A percentile compares a stretch with the other conserved stretches of the same genome.
These are phyloP conservation scores for Cystodermella granulosa DNA, from an alignment of 1,284 basidiomycete species.

Conservation along the genomic window DNA sequence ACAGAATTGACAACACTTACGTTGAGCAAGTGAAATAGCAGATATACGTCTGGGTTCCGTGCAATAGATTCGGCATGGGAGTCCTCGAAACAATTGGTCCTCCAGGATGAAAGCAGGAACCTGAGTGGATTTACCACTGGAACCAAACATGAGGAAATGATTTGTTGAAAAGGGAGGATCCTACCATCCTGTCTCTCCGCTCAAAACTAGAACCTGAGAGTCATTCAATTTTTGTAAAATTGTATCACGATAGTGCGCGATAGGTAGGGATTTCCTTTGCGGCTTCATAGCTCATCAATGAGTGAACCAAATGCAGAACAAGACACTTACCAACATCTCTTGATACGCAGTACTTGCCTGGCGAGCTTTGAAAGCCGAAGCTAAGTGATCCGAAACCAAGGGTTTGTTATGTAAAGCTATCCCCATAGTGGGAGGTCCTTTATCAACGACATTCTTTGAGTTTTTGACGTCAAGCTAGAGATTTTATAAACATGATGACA, in stretches of 20 bases:
- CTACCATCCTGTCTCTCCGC: constrained; percentile 96
- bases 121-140: constrained; percentile 95
- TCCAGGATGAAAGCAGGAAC: constrained; percentile 94
- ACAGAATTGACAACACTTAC: constrained; percentile 35
- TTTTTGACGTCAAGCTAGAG: too few relatives aligned
- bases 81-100: constrained; percentile 77
- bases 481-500: too few relatives aligned
- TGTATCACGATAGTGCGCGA: constrained; percentile 75
- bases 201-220: constrained; percentile 88
- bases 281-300: constrained; percentile 35
- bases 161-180: constrained; percentile 19
- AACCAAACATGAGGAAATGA: constrained; percentile 3
- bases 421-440: constrained; percentile 16
- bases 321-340: constrained; percentile 74
- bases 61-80: constrained; percentile 88
- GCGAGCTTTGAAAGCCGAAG: constrained; percentile 56
- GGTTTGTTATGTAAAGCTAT: constrained; percentile 10
- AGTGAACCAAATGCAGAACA: constrained; percentile 1
- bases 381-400: constrained; percentile 48
- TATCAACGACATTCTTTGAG: constrained; percentile 25
- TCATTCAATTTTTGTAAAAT: constrained; percentile 72
- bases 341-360: constrained; percentile 68
- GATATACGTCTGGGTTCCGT: constrained; percentile 97
- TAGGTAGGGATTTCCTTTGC: constrained; percentile 78
- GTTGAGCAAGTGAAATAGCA: constrained; percentile 93